phyloP scores from a whole-genome alignment of 106 monocot genomes.

The Phalaenopsis aphrodite region DNA sequence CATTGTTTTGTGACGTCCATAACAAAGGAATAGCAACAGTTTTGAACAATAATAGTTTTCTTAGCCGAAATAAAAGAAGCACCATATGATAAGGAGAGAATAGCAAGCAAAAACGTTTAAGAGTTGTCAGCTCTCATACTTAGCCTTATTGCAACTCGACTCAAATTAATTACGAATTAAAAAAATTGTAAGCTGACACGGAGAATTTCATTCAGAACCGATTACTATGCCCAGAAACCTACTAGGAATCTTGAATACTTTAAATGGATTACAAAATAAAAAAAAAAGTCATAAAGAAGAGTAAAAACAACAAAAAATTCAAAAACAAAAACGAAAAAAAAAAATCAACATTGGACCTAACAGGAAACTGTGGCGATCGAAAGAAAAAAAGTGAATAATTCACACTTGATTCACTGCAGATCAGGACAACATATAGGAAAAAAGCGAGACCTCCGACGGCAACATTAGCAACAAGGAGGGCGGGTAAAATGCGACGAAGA shows the following conservation, averaged over 20 bases:
- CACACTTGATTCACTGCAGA: not conserved
- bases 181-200: too few relatives aligned
- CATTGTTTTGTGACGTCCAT: too few relatives aligned
- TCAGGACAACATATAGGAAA: not conserved
- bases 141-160: too few relatives aligned
- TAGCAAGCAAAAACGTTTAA: too few relatives aligned
- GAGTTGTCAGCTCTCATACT: too few relatives aligned
- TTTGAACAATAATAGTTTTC: too few relatives aligned
- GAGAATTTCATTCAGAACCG: not conserved
- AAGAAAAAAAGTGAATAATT: not conserved
- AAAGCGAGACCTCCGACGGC: conserved; percentile 2
- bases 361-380: not conserved
- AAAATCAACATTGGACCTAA: not conserved
- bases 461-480: conserved; percentile 3
- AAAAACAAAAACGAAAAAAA: not conserved
- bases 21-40: too few relatives aligned
- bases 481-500: conserved; percentile 6
- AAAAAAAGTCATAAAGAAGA: not conserved
- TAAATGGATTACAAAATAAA: not conserved
- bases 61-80: too few relatives aligned
- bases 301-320: not conserved
- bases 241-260: not conserved
- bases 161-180: too few relatives aligned
- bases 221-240: not conserved
- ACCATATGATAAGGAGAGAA: too few relatives aligned